Evolutionary conservation across 2,329 filamentous ascomycete species (phyloP).

Genomic region (Sphaceloma murrayae): DNA sequence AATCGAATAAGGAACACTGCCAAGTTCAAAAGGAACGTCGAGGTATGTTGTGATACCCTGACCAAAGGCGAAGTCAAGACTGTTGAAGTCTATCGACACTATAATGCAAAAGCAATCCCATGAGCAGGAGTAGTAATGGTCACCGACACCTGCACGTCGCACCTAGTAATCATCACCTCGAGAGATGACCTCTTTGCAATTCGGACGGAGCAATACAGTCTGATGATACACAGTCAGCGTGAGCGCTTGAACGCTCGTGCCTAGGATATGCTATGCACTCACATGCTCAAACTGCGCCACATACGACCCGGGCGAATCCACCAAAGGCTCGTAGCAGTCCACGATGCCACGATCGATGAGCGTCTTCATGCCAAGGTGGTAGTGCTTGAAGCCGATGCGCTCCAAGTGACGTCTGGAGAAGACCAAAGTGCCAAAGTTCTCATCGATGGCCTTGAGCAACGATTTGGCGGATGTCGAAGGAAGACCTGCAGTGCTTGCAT

Average conservation of each 20-base stretch:
- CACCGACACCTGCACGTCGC: too few relatives aligned
- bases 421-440: constrained; percentile 89
- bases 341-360: constrained; percentile 75
- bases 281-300: constrained; percentile 93
- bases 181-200: constrained; percentile 34
- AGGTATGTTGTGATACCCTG: too few relatives aligned
- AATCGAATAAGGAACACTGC: too few relatives aligned
- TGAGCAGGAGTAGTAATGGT: too few relatives aligned
- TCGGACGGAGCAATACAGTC: constrained; percentile 37
- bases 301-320: constrained; percentile 89
- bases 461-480: constrained; percentile 74
- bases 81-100: too few relatives aligned
- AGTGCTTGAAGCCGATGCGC: constrained; percentile 88
- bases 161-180: constrained; percentile 41
- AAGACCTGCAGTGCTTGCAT: constrained; percentile 66
- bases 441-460: constrained; percentile 80
- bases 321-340: constrained; percentile 79
- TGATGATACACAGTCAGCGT: constrained; percentile 29
- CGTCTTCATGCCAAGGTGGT: constrained; percentile 64
- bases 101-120: too few relatives aligned
- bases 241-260: background rate
- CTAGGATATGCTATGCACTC: constrained; percentile 41
- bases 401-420: constrained; percentile 88
- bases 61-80: too few relatives aligned
- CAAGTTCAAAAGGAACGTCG: too few relatives aligned